phyloP scores from a whole-genome alignment of 2,329 filamentous ascomycete genomes.

The Lachnellula cervina region DNA sequence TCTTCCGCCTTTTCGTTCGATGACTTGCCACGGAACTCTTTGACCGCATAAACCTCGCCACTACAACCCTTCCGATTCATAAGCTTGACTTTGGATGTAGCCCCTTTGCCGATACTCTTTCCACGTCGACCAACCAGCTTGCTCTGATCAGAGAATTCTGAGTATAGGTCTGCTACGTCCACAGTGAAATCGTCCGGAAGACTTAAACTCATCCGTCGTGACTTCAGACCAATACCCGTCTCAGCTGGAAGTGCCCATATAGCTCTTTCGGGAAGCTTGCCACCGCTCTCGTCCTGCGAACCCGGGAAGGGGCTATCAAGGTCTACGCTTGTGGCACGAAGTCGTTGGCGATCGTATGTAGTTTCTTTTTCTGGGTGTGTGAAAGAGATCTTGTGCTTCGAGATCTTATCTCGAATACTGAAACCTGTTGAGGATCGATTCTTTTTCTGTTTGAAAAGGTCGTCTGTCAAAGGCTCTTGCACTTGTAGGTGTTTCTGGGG shows the following conservation, averaged over 20 bases:
- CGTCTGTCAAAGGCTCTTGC: slow-evolving; percentile 12
- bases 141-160: slow-evolving; percentile 66
- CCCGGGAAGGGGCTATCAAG: slow-evolving; percentile 12
- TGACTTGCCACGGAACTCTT: slow-evolving; percentile 75
- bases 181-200: slow-evolving; percentile 71
- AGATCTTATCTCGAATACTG: slow-evolving; percentile 21
- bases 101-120: slow-evolving; percentile 74
- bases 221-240: slow-evolving; percentile 70
- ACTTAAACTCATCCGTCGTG: slow-evolving; percentile 69
- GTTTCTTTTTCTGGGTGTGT: slow-evolving; percentile 9
- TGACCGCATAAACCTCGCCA: slow-evolving; percentile 72
- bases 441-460: slow-evolving; percentile 40
- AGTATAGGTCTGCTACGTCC: slow-evolving; percentile 62
- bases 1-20: slow-evolving; percentile 65
- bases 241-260: slow-evolving; percentile 60
- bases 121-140: slow-evolving; percentile 68
- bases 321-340: slow-evolving; percentile 28
- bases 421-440: slow-evolving; percentile 38
- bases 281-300: slow-evolving; percentile 24
- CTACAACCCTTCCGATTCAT: slow-evolving; percentile 65
- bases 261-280: slow-evolving; percentile 31
- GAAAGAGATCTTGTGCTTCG: slow-evolving; percentile 20
- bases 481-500: slow-evolving; percentile 22
- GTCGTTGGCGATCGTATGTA: slow-evolving; percentile 5
- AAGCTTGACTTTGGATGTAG: slow-evolving; percentile 74